phyloP scores from a whole-genome alignment of 805 yeast species.

The Komagataella mondaviorum region DNA sequence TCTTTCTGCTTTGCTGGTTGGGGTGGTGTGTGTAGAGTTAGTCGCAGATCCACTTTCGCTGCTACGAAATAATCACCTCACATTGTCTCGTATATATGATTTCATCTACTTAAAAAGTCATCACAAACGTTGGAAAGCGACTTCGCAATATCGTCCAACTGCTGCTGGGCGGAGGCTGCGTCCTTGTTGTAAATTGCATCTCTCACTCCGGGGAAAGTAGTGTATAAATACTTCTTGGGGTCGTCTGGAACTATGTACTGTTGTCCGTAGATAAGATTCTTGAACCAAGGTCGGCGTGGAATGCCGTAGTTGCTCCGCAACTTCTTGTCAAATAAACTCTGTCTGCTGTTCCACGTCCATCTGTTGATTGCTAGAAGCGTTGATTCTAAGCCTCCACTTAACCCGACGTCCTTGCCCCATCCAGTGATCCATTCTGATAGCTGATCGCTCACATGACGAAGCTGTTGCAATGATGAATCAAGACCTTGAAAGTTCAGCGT shows the following conservation, averaged over 20 bases:
- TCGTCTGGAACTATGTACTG: slow-evolving; percentile 40
- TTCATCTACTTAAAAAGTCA: background rate
- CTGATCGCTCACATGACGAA: slow-evolving; percentile 32
- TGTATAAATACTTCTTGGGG: slow-evolving; percentile 14
- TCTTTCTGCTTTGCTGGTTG: background rate
- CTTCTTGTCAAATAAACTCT: slow-evolving; percentile 39
- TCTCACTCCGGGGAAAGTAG: slow-evolving; percentile 62
- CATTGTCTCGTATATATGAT: background rate
- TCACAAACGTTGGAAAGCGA: background rate
- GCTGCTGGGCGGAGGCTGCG: slow-evolving; percentile 39
- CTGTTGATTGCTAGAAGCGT: slow-evolving; percentile 57
- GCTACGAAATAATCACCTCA: background rate
- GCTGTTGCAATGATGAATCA: slow-evolving; percentile 14
- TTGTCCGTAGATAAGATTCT: slow-evolving; percentile 59
- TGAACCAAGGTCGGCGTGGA: slow-evolving; percentile 46
- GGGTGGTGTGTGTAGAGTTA: too few relatives aligned
- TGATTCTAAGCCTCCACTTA: slow-evolving; percentile 56
- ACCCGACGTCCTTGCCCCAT: slow-evolving; percentile 46
- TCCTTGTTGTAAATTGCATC: slow-evolving; percentile 44
- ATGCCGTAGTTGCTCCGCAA: slow-evolving; percentile 33
- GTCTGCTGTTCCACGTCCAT: slow-evolving; percentile 69
- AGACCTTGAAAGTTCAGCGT: slow-evolving; percentile 14
- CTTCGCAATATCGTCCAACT: slow-evolving; percentile 29
- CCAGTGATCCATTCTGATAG: slow-evolving; percentile 32
- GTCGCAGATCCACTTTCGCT: background rate